These are phyloP conservation scores for Vicia villosa DNA, from an alignment of 306 rosid species.

Conservation along the genomic window DNA sequence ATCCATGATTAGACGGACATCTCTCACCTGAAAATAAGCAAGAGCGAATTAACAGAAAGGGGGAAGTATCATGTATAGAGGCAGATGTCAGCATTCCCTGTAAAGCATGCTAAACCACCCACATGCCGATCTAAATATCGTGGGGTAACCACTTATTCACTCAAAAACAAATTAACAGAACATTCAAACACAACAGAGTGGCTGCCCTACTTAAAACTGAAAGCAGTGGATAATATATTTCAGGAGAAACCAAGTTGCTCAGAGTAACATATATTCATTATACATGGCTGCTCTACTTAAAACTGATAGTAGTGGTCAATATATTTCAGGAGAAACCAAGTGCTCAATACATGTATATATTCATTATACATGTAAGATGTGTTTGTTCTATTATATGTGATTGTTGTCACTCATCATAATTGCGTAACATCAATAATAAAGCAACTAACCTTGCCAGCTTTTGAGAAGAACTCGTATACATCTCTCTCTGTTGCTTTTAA, in stretches of 20 bases:
- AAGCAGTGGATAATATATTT: conserved; percentile 52
- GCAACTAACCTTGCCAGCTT: conserved; percentile 91
- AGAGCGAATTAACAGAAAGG: conserved; percentile 6
- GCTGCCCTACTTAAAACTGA: conserved; percentile 53
- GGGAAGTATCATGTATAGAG: conserved; percentile 1
- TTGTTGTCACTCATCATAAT: conserved; percentile 26
- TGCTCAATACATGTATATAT: conserved; percentile 46
- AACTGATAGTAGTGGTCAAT: conserved; percentile 58
- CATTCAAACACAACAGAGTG: conserved; percentile 51
- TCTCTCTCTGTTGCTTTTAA: conserved; percentile 93
- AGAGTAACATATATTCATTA: conserved; percentile 44
- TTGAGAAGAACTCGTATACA: conserved; percentile 87
- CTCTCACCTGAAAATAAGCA: conserved; percentile 76
- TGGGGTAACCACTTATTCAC: conserved; percentile 44
- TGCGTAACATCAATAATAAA: conserved; percentile 17
- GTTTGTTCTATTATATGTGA: conserved; percentile 23
- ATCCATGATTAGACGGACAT: conserved; percentile 98
- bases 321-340: conserved; percentile 57
- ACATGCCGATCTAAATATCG: conserved; percentile 34
- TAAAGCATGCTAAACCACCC: conserved; percentile 35
- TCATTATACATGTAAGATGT: conserved; percentile 31
- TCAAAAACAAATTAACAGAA: conserved; percentile 54
- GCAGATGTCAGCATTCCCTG: conserved; percentile 25
- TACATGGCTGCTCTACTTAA: conserved; percentile 42
- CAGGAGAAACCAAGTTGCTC: conserved; percentile 59